phyloP scores from a whole-genome alignment of 2,329 filamentous ascomycete species.

The Penicillium expansum region DNA sequence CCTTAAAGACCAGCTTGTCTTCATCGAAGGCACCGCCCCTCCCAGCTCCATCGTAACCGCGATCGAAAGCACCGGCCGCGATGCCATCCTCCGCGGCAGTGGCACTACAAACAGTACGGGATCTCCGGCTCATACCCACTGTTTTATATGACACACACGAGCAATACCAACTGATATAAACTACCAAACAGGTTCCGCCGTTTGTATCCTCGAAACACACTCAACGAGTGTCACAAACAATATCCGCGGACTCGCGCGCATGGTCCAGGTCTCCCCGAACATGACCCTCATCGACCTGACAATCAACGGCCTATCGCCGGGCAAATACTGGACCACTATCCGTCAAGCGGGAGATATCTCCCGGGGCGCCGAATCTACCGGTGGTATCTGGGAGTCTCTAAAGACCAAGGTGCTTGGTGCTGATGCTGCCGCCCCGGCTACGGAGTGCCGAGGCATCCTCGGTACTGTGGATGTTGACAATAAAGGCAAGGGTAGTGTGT shows the following conservation, averaged over 20 bases:
- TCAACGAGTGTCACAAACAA: constrained; percentile 59
- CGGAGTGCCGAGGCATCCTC: constrained; percentile 60
- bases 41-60: constrained; percentile 86
- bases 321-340: constrained; percentile 79
- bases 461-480: constrained; percentile 73
- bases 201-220: constrained; percentile 93
- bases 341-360: constrained; percentile 85
- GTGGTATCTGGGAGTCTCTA: constrained; percentile 70
- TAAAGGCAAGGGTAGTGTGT: constrained; percentile 73
- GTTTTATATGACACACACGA: neutral
- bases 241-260: constrained; percentile 82
- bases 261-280: constrained; percentile 82
- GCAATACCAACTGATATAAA: neutral
- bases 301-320: constrained; percentile 74
- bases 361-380: constrained; percentile 75
- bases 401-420: constrained; percentile 43
- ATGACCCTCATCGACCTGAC: constrained; percentile 85
- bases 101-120: constrained; percentile 73
- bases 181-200: constrained; percentile 49
- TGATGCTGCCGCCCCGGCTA: constrained; percentile 20
- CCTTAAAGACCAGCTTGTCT: constrained; percentile 77
- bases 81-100: constrained; percentile 89
- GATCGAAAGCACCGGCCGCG: constrained; percentile 84
- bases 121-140: neutral
- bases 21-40: constrained; percentile 81